A percentile compares a stretch with the other conserved stretches of the same genome.
Evolutionary conservation across 495 filamentous ascomycete species (phyloP).

Genomic region (Sphaerosporella brunnea): DNA sequence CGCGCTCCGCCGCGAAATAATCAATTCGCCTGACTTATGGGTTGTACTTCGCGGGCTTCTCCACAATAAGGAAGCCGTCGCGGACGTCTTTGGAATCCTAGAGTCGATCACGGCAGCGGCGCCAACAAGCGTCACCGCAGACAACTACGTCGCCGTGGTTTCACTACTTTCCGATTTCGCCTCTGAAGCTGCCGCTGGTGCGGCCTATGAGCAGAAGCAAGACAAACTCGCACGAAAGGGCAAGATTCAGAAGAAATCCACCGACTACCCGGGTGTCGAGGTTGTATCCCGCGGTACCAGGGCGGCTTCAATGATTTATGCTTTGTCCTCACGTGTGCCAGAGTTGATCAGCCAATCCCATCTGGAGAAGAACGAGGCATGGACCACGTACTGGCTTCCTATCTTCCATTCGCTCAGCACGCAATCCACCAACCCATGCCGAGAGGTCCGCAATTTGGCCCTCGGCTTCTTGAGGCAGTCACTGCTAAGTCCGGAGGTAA

Average conservation of each 20-base stretch:
- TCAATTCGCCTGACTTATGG: conserved; percentile 96
- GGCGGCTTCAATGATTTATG: conserved; percentile 61
- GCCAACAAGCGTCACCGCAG: conserved; percentile 65
- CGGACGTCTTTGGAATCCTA: conserved; percentile 66
- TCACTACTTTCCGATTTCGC: conserved; percentile 78
- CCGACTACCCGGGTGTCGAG: conserved; percentile 10
- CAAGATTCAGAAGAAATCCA: conserved; percentile 20
- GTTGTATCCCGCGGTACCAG: conserved; percentile 61
- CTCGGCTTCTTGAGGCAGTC: conserved; percentile 74
- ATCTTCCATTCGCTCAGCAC: conserved; percentile 74
- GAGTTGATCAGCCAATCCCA: conserved; percentile 81
- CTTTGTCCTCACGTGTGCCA: conserved; percentile 63
- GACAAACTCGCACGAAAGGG: conserved; percentile 41
- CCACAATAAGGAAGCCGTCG: conserved; percentile 45
- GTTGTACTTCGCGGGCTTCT: conserved; percentile 65
- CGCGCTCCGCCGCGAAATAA: conserved; percentile 66
- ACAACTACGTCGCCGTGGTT: conserved; percentile 83
- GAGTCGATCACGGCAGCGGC: conserved; percentile 46
- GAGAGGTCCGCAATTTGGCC: conserved; percentile 76
- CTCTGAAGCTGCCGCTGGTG: conserved; percentile 63
- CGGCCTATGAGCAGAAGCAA: conserved; percentile 58
- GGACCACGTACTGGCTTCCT: conserved; percentile 95
- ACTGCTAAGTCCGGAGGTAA: conserved; percentile 63
- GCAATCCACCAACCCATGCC: conserved; percentile 89
- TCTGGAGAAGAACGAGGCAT: conserved; percentile 76